These are phyloP conservation scores for Penicillium psychrofluorescens DNA, from an alignment of 495 filamentous ascomycete species.

Conservation along the genomic window DNA sequence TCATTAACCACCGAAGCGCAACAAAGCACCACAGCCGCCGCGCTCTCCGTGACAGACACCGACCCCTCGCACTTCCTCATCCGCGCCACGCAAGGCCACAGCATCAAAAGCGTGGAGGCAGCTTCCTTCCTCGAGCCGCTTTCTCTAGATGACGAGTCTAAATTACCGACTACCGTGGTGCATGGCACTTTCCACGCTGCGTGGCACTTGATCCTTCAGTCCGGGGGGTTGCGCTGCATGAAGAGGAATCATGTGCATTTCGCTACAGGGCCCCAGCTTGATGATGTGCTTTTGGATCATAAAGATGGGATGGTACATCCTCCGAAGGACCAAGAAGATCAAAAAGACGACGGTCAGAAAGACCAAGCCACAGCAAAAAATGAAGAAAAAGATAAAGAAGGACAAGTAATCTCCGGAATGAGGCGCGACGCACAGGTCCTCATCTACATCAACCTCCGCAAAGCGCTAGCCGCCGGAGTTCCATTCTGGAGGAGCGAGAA, in stretches of 20 bases:
- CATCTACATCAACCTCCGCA: conserved; percentile 69
- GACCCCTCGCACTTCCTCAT: conserved; percentile 71
- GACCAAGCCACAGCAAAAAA: too few species aligned
- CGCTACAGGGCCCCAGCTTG: conserved; percentile 55
- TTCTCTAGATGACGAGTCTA: conserved; percentile 30
- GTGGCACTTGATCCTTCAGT: conserved; percentile 63
- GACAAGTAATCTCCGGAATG: conserved; percentile 76
- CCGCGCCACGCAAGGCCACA: conserved; percentile 91
- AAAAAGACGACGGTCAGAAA: too few species aligned
- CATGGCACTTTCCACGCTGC: conserved; percentile 81
- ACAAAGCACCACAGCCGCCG: conserved; percentile 19
- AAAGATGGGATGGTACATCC: conserved; percentile 6
- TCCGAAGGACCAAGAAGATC: too few species aligned
- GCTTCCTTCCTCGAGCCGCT: conserved; percentile 63
- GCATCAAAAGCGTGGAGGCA: conserved; percentile 52
- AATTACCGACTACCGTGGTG: conserved; percentile 59
- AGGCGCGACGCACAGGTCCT: conserved; percentile 68
- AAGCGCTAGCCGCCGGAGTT: conserved; percentile 53
- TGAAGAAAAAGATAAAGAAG: neutral
- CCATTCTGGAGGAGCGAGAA: conserved; percentile 88
- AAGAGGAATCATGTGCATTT: conserved; percentile 81
- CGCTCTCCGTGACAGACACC: conserved; percentile 21
- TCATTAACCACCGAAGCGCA: conserved; percentile 17
- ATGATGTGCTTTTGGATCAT: conserved; percentile 17
- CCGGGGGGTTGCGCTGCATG: conserved; percentile 77